Evolutionary conservation across 2,329 filamentous ascomycete genomes (phyloP), one percentile per base, ranked within the genome.

Genomic region (Exophiala xenobiotica): DNA sequence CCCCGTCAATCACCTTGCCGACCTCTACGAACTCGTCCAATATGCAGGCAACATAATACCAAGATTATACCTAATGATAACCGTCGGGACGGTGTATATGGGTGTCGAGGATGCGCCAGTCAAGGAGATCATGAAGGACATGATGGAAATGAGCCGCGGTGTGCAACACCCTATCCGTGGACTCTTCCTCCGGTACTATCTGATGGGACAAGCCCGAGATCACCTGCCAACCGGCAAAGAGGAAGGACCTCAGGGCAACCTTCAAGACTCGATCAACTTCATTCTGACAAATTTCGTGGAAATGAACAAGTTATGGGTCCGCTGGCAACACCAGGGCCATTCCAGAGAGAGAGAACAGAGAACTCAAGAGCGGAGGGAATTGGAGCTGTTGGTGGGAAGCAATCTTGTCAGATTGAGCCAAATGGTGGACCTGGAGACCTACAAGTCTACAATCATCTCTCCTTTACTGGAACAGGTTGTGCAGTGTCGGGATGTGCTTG

Each of bases 111-210:
- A 97, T 78, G 93, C 95, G 52, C 93, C 93, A 0, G 93, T 99
- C 62, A 99, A 99, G 74, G 93, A 99, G 76, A 90, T 99, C 57
- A 99, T 99, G 93, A 99, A 99, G 74, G 93, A 99, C 71, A 99
- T 99, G 93, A 99, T 99, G 93, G 93, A 99, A 72, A 99, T 99
- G 93, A 97, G 90, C 72, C 83, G 93, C 58, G 93, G 93, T 50
- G 91, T 99, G 18, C 93, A 99, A 67, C 93, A 99, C 71, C 93
- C 93, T 12, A 91, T 96, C 57, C 88, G 93, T 51, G 93, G 93
- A 14, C 78, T 99, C 49, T 99, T 99, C 69, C 74, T 99, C 64
- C 85, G 93, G 67, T 99, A 99, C 73, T 99, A 96, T 68, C 81
- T 99, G 45, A 93, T 90, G 19, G 92, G 93, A 29, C 93, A 99